Base-by-base conservation (phyloP, 2,329 filamentous ascomycete genomes). In the Capronia epimyces region DNA sequence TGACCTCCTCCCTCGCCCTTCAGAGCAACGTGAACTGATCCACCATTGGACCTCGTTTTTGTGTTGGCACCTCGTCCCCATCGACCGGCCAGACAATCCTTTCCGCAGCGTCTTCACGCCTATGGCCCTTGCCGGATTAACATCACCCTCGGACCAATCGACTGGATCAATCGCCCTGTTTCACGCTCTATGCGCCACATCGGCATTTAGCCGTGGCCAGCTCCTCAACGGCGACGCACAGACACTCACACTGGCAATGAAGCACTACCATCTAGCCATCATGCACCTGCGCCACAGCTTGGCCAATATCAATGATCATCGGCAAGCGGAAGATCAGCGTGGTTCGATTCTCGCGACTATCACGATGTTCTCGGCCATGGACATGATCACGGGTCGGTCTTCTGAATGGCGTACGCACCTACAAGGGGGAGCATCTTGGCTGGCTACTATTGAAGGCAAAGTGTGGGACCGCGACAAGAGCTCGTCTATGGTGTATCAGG, bases 21-120 rank as follows among this genome's bases (percentile, higher is more conserved):
- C 42, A 2, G 52, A 54, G 15, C 51, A 57, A 42, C 52, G 55
- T 5, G 63, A 64, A 29, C 45, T 66, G 7, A 50, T 66, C 10
- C 62, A 65, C 39, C 62, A 66, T 41, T 66, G 64, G 64, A 61
- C 61, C 5, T 55, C 60, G 24, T 64, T 66, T 39, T 56, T 65
- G 2, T 62, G 60, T 20, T 62, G 64, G 41, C 63, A 64, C 20
- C 60, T 66, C 50, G 53, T 66, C 2, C 54, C 64, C 20, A 57
- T 65, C 13, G 63, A 66, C 36, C 55, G 56, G 3, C 53, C 62
- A 21, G 62, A 64, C 51, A 66, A 66, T 24, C 60, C 60, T 0
- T 65, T 63, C 31, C 58, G 63, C 4, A 63, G 62, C 13, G 58
- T 65, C 2, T 66, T 64, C 42, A 57, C 55, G 2, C 55, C 55